phyloP scores from a whole-genome alignment of 768 basidiomycete genomes.

The Hygrocybe coccinea region DNA sequence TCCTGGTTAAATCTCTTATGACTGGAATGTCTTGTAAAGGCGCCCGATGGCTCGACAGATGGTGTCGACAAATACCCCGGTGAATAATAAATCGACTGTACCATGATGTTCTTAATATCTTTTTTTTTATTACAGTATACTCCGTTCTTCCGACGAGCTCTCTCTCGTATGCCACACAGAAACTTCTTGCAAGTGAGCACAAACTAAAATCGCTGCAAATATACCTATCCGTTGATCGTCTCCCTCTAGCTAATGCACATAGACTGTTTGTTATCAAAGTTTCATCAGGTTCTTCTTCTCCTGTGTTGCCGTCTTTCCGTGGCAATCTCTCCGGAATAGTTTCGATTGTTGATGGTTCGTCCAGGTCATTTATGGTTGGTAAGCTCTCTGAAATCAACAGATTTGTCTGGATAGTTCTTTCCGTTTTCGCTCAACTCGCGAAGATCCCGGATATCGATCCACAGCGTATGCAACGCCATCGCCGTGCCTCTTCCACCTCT shows the following conservation, averaged over 20 bases:
- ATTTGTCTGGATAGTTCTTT: slow-evolving; percentile 49
- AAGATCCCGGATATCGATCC: slow-evolving; percentile 74
- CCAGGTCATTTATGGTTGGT: background rate
- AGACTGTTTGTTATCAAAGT: slow-evolving; percentile 75
- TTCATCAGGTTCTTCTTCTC: slow-evolving; percentile 44
- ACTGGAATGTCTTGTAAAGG: slow-evolving; percentile 33
- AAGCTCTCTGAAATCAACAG: background rate
- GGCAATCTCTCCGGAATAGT: slow-evolving; percentile 69
- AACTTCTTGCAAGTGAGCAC: slow-evolving; percentile 72
- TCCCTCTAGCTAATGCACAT: slow-evolving; percentile 61
- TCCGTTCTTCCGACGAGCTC: slow-evolving; percentile 63
- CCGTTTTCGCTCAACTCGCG: slow-evolving; percentile 70
- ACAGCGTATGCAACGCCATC: slow-evolving; percentile 70
- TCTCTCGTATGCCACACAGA: slow-evolving; percentile 69
- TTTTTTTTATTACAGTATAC: slow-evolving; percentile 48
- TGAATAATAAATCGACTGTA: slow-evolving; percentile 19
- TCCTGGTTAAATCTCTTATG: background rate
- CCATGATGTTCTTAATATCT: background rate
- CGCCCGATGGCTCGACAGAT: slow-evolving; percentile 70
- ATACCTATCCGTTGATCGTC: slow-evolving; percentile 5
- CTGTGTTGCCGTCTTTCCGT: slow-evolving; percentile 38
- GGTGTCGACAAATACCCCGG: slow-evolving; percentile 78
- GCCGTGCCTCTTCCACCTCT: slow-evolving; percentile 70
- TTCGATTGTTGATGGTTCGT: slow-evolving; percentile 75
- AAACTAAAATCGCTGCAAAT: background rate